Evolutionary conservation across 2,329 filamentous ascomycete genomes (phyloP).

Genomic region (Aspergillus latus): DNA sequence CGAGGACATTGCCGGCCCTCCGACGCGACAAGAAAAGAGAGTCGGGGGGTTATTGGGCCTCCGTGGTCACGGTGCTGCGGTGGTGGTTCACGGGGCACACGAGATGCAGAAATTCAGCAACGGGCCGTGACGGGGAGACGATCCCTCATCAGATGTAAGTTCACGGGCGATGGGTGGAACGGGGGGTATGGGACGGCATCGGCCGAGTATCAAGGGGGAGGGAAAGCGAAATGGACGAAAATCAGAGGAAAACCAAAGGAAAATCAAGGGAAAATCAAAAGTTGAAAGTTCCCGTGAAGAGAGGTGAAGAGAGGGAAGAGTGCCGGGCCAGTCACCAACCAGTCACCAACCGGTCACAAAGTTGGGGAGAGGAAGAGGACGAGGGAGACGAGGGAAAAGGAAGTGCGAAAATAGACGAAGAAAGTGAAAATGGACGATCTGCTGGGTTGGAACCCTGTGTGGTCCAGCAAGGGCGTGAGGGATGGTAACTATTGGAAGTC

Average conservation of each 20-base stretch:
- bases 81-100: constrained; percentile 21
- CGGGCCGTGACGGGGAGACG: constrained; percentile 27
- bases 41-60: constrained; percentile 21
- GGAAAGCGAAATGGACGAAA: constrained; percentile 10
- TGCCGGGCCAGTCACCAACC: too few species aligned
- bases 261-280: not conserved
- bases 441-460: constrained; percentile 9
- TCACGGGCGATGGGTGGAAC: constrained; percentile 18
- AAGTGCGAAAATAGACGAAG: not conserved
- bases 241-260: constrained; percentile 15
- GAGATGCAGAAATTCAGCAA: constrained; percentile 27
- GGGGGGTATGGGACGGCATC: constrained; percentile 17
- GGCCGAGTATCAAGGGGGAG: constrained; percentile 21
- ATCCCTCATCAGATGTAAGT: constrained; percentile 25
- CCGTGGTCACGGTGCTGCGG: constrained; percentile 8
- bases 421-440: not conserved
- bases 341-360: not conserved
- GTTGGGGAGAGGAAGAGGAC: not conserved
- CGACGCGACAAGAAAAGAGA: constrained; percentile 22
- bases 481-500: constrained; percentile 17
- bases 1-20: constrained; percentile 33
- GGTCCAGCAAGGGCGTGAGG: constrained; percentile 23
- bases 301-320: constrained; percentile 1
- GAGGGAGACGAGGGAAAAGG: too few species aligned
- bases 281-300: constrained; percentile 1